Conservation (phyloP, 2,329 filamentous ascomycete genomes). For the Alternaria triticimaculans region DNA sequence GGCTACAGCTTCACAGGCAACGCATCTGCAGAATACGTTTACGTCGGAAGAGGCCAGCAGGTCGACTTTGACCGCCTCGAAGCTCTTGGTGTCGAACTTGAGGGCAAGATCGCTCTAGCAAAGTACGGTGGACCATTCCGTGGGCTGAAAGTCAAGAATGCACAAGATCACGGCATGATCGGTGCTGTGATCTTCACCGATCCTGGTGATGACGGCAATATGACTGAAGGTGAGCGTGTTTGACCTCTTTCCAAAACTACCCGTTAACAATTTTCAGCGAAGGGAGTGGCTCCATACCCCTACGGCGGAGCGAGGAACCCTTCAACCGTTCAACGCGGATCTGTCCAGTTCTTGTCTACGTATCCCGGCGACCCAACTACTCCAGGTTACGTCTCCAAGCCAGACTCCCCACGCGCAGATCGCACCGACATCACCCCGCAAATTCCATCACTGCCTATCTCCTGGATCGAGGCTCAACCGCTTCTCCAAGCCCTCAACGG, state of each 20-base stretch:
- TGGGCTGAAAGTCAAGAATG: slow-evolving; percentile 58
- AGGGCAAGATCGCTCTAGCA: slow-evolving; percentile 58
- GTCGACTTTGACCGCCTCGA: slow-evolving; percentile 55
- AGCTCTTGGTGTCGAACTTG: slow-evolving; percentile 51
- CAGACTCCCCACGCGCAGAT: slow-evolving; percentile 74
- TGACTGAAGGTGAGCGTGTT: slow-evolving; percentile 44
- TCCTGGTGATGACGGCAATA: slow-evolving; percentile 55
- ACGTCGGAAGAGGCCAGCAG: slow-evolving; percentile 52
- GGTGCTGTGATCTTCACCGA: slow-evolving; percentile 56
- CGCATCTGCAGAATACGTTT: slow-evolving; percentile 57
- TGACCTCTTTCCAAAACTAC: background rate
- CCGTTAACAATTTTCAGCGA: slow-evolving; percentile 30
- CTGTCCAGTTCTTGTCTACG: slow-evolving; percentile 67
- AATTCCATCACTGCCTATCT: slow-evolving; percentile 88
- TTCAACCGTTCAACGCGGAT: slow-evolving; percentile 55
- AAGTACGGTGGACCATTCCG: slow-evolving; percentile 56
- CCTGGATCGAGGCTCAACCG: slow-evolving; percentile 80
- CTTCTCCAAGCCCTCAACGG: slow-evolving; percentile 84
- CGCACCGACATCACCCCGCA: slow-evolving; percentile 69
- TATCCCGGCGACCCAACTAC: slow-evolving; percentile 53
- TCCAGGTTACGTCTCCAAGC: slow-evolving; percentile 78
- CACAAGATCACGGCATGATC: slow-evolving; percentile 54
- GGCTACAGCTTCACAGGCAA: slow-evolving; percentile 57
- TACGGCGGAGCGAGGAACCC: slow-evolving; percentile 55
- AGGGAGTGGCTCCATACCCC: slow-evolving; percentile 54